Evolutionary conservation across 768 basidiomycete species (phyloP).

Genomic region (Tricholomella constricta): DNA sequence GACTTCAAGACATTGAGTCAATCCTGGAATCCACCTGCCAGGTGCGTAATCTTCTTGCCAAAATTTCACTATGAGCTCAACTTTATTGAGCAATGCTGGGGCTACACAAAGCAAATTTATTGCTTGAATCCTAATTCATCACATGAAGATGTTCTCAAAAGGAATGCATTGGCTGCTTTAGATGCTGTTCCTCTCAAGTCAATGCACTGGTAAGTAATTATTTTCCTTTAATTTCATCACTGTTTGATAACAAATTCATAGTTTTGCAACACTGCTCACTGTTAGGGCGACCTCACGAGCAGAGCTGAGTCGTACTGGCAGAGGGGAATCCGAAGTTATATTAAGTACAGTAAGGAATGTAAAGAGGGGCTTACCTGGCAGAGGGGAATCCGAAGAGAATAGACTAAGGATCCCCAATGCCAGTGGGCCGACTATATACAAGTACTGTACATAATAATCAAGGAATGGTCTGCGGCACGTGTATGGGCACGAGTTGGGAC

Average conservation of each 20-base stretch:
- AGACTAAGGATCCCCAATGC: no score
- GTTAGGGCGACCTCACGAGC: no score
- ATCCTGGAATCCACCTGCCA: constrained; percentile 26
- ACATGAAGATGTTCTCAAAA: constrained; percentile 8
- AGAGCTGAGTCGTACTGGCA: no score
- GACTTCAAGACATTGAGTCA: constrained; percentile 39
- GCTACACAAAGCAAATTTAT: constrained; percentile 11
- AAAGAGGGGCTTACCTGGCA: no score
- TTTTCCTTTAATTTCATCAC: not conserved
- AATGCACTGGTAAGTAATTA: constrained; percentile 6
- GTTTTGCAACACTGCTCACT: constrained; percentile 17
- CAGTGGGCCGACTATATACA: no score
- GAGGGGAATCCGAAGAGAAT: no score
- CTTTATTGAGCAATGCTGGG: constrained; percentile 18
- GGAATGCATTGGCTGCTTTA: constrained; percentile 1
- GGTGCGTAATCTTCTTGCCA: constrained; percentile 7
- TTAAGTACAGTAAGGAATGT: no score
- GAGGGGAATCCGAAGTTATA: no score
- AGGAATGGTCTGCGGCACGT: no score
- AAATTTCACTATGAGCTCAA: constrained; percentile 15
- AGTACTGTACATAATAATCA: no score
- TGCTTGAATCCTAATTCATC: constrained; percentile 9
- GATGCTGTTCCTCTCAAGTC: constrained; percentile 3
- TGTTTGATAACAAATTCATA: not conserved
- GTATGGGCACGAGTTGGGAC: no score